Conservation (phyloP, 352 stramenopile species). For the Phytophthora pinifolia region DNA sequence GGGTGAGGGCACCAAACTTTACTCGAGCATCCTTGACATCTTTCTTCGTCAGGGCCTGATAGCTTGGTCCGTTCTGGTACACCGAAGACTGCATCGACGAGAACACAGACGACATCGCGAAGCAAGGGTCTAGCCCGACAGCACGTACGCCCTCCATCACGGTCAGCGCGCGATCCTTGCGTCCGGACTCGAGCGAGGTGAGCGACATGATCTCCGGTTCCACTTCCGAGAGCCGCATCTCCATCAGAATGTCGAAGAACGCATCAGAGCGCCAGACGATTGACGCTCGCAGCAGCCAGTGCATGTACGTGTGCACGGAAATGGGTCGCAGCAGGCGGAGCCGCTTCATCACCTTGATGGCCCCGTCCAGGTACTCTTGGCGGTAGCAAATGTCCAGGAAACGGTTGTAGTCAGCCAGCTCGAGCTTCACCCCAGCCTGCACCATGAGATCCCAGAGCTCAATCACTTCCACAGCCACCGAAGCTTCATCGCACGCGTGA, state of each 20-base stretch:
- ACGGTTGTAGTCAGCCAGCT: slow-evolving; percentile 61
- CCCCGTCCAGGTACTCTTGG: slow-evolving; percentile 74
- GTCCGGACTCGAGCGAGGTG: slow-evolving; percentile 80
- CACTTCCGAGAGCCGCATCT: slow-evolving; percentile 80
- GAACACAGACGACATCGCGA: slow-evolving; percentile 85
- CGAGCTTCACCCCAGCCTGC: slow-evolving; percentile 51
- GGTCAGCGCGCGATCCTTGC: slow-evolving; percentile 80
- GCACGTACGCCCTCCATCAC: slow-evolving; percentile 89
- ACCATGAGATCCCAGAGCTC: slow-evolving; percentile 76
- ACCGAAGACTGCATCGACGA: slow-evolving; percentile 78
- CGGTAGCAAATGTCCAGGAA: slow-evolving; percentile 81
- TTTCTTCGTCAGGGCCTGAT: slow-evolving; percentile 46
- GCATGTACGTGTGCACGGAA: slow-evolving; percentile 81
- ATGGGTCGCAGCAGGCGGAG: slow-evolving; percentile 63
- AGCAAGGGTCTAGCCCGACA: slow-evolving; percentile 81
- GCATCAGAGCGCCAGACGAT: slow-evolving; percentile 81
- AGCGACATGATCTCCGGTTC: slow-evolving; percentile 84
- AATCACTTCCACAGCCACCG: slow-evolving; percentile 57
- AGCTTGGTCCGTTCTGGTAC: slow-evolving; percentile 64
- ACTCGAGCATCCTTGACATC: slow-evolving; percentile 47
- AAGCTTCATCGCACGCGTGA: slow-evolving; percentile 71
- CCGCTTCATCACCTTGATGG: slow-evolving; percentile 76
- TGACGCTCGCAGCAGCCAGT: slow-evolving; percentile 78
- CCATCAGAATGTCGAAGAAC: slow-evolving; percentile 86
- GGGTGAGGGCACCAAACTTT: slow-evolving; percentile 67